Base-by-base conservation (phyloP, 495 filamentous ascomycete genomes). In the Penicillium malachiteum region DNA sequence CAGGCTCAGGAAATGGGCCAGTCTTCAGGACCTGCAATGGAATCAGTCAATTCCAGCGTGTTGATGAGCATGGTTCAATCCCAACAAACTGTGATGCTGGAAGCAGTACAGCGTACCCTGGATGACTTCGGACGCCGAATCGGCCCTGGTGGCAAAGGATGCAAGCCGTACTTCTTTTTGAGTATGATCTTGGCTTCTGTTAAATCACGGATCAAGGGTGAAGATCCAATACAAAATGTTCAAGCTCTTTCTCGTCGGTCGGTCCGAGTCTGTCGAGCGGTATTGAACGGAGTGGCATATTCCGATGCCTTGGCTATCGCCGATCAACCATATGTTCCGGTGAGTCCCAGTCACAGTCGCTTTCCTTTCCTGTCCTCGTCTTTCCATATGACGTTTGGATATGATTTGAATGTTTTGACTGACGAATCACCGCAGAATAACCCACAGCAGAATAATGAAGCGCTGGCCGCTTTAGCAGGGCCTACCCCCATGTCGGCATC, bases 1-100 rank as follows among this genome's bases (percentile, higher is more conserved):
- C 70, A 73, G 48, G 59, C 65, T 1, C 57, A 67, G 8, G 73
- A 76, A 41, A 59, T 63, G 58, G 50, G 53, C 34, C 30, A 61
- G 26, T 44, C 63, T 16, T 11, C 49, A 31, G 39, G 59, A 4
- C 39, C 51, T 6, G 21, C 39, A 3, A 56, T 65, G 56, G 60
- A 63, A 7, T 54, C 60, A 0, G 50, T 57, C 13, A 60, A 62
- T 32, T 65, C 70, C 12, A 69, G 64, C 14, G 59, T 65, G 8
- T 50, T 76, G 13, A 67, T 71, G 41, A 67, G 71, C 11, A 64
- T 76, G 61, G 58, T 73, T 0, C 66, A 68, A 32, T 74, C 71
- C 0, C 73, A 76, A 46, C 71, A 73, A 32, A 60, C 53, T 8
- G 70, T 72, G 8, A 62, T 76, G 62, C n/a, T 76, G 3, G 57